Percentiles rank a stretch among this genome's conserved stretches.
Evolutionary conservation across 1,139 yeast species (phyloP).

Genomic region (Kodamaea alishanica): DNA sequence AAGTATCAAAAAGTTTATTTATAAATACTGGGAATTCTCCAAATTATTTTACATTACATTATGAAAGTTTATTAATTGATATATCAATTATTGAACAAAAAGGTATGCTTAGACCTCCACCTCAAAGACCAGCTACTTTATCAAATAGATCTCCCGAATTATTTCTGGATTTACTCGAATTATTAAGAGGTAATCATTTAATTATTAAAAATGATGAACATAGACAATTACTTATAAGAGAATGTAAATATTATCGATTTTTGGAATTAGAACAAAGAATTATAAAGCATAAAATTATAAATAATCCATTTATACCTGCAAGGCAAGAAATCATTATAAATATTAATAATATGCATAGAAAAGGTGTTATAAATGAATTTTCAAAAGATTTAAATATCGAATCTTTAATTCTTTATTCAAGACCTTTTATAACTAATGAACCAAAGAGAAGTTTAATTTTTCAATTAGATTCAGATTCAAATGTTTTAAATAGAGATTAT

Average conservation of each 20-base stretch:
- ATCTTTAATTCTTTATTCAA: conserved; percentile 38
- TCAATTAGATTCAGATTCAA: conserved; percentile 43
- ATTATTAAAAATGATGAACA: conserved; percentile 51
- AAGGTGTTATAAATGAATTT: conserved; percentile 35
- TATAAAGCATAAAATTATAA: conserved; percentile 47
- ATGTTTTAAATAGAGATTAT: conserved; percentile 12
- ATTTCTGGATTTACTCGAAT: conserved; percentile 56
- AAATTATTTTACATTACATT: conserved; percentile 68
- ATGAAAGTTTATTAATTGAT: conserved; percentile 45
- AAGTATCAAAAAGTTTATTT: conserved; percentile 54
- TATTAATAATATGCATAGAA: conserved; percentile 43
- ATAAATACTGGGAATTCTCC: conserved; percentile 63
- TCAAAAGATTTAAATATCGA: conserved; percentile 16
- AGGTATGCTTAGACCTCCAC: conserved; percentile 70
- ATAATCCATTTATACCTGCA: conserved; percentile 46
- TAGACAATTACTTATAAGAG: conserved; percentile 54
- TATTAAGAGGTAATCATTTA: conserved; percentile 52
- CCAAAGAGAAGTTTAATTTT: conserved; percentile 49
- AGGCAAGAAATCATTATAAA: conserved; percentile 56
- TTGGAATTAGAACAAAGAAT: conserved; percentile 69
- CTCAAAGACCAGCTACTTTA: conserved; percentile 55
- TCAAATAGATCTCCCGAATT: conserved; percentile 53
- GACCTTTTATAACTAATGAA: conserved; percentile 51
- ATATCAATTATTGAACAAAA: conserved; percentile 33
- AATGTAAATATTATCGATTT: conserved; percentile 76